Evolutionary conservation across 768 basidiomycete species (phyloP).

Genomic region (Lactarius indigo): DNA sequence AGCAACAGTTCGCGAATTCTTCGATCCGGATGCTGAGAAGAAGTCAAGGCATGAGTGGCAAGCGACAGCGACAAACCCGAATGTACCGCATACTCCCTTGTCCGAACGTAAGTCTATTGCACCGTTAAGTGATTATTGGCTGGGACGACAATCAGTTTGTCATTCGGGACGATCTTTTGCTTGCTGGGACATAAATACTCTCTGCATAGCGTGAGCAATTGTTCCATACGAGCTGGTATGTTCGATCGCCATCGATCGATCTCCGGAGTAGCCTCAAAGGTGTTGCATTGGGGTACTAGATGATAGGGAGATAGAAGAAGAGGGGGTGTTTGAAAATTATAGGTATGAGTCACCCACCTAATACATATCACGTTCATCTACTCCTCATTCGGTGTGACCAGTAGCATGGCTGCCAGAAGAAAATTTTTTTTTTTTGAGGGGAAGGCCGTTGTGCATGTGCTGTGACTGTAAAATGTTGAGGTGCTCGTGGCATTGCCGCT

Average conservation of each 20-base stretch:
- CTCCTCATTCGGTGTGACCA: no score
- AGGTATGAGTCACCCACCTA: no score
- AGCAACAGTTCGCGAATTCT: conserved; percentile 10
- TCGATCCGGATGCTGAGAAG: neutral
- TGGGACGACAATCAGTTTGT: conserved; percentile 10
- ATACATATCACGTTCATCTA: conserved; percentile 10
- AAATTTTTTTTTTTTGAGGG: no score
- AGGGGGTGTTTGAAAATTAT: no score
- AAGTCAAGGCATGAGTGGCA: neutral
- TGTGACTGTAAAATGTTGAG: no score
- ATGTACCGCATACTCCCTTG: no score
- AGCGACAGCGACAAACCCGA: neutral
- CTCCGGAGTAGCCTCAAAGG: neutral
- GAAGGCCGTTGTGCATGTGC: no score
- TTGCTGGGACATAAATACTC: neutral
- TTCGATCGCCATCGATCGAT: conserved; percentile 16
- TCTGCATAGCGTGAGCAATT: neutral
- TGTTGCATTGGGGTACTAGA: no score
- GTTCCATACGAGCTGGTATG: neutral
- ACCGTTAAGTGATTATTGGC: neutral
- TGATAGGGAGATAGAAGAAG: neutral
- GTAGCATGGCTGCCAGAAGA: no score
- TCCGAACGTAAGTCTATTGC: no score
- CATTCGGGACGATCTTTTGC: neutral
- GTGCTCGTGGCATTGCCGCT: no score